These are phyloP conservation scores for Trametopsis cervina DNA, from an alignment of 768 basidiomycete genomes.

Conservation along the genomic window DNA sequence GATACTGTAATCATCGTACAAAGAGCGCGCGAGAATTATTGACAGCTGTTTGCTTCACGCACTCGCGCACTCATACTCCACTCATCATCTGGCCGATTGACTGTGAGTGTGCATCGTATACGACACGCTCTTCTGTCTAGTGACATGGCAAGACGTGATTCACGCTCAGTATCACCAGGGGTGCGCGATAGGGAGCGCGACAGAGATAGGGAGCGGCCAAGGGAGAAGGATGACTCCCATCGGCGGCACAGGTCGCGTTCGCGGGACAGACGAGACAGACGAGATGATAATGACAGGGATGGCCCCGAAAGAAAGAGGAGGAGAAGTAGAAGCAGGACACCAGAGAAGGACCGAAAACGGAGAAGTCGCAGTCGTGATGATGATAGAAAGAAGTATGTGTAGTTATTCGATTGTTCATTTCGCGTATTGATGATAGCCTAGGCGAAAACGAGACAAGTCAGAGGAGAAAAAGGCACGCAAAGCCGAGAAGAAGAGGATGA, in stretches of 20 bases:
- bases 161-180: constrained; percentile 46
- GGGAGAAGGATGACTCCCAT: not conserved
- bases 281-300: constrained; percentile 17
- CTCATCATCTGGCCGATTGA: not conserved
- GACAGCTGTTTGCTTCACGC: not conserved
- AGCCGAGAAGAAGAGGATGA: constrained; percentile 77
- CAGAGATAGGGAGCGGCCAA: not conserved
- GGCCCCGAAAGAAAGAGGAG: constrained; percentile 18
- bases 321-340: constrained; percentile 22
- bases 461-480: constrained; percentile 80
- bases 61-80: not conserved
- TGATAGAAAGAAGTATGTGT: constrained; percentile 43
- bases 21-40: not conserved
- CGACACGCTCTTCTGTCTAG: not conserved
- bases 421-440: constrained; percentile 21
- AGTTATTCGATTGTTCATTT: not conserved
- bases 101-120: constrained; percentile 11
- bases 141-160: constrained; percentile 39
- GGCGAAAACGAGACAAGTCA: constrained; percentile 83
- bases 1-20: no score
- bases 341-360: constrained; percentile 27
- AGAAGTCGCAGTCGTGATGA: constrained; percentile 33
- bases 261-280: constrained; percentile 13
- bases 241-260: constrained; percentile 30
- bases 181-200: constrained; percentile 21